Evolutionary conservation across 176 grass and related monocot genomes (phyloP).

Genomic region (Phragmites australis): DNA sequence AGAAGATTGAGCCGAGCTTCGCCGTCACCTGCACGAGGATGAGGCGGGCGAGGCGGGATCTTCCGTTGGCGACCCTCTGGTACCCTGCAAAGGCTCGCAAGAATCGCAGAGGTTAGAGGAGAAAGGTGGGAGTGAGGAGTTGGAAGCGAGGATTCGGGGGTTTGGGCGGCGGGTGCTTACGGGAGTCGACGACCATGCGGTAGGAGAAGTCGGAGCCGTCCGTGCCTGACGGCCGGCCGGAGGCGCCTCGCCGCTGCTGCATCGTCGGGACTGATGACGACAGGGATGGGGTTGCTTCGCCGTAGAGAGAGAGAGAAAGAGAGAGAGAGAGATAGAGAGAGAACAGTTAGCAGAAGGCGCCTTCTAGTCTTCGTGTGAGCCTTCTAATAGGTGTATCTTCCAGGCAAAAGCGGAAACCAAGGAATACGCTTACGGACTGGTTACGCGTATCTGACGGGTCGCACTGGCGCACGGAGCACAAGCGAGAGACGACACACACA

Average conservation of each 20-base stretch:
- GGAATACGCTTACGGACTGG: not conserved
- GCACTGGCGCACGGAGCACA: not conserved
- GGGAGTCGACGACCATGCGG: constrained; percentile 95
- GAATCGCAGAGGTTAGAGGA: not conserved
- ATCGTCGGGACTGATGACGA: constrained; percentile 23
- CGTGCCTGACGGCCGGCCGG: constrained; percentile 65
- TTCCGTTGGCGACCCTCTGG: constrained; percentile 74
- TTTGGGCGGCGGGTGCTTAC: constrained; percentile 41
- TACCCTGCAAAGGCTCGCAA: constrained; percentile 64
- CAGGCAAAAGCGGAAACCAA: too few relatives aligned
- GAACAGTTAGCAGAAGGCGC: not conserved
- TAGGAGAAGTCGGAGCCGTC: constrained; percentile 93
- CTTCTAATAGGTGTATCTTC: too few relatives aligned
- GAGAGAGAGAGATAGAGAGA: too few relatives aligned
- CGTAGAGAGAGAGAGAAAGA: not conserved
- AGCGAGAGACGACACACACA: too few relatives aligned
- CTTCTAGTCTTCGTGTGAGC: too few relatives aligned
- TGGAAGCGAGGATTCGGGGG: not conserved
- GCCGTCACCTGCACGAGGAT: constrained; percentile 61
- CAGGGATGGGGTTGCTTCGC: not conserved
- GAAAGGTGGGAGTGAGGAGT: not conserved
- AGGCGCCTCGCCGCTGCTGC: constrained; percentile 50
- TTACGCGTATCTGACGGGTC: too few relatives aligned
- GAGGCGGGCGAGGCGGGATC: constrained; percentile 64
- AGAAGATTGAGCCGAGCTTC: not conserved